These are phyloP conservation scores for Chrysopogon serrulatus DNA, from an alignment of 176 grass and related monocot species.

Conservation along the genomic window DNA sequence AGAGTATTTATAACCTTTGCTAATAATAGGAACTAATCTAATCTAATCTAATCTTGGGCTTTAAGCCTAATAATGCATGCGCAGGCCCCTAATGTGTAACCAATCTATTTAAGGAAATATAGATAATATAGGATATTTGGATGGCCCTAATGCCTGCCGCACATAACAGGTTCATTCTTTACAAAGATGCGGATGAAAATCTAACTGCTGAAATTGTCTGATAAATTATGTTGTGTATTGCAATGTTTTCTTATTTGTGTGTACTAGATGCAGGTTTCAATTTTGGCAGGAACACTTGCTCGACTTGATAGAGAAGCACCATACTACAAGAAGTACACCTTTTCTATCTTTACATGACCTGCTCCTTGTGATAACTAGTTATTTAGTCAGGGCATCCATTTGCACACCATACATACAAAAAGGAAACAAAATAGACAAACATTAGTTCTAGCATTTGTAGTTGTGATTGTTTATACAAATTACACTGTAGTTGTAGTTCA, in stretches of 20 bases:
- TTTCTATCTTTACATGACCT: conserved; percentile 11
- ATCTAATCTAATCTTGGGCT: too few relatives aligned
- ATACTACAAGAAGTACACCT: conserved; percentile 93
- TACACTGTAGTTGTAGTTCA: not conserved
- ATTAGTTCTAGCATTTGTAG: not conserved
- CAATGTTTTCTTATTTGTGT: conserved; percentile 15
- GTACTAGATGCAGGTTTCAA: conserved; percentile 74
- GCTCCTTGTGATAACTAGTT: conserved; percentile 1
- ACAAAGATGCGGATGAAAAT: not conserved
- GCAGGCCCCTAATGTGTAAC: too few relatives aligned
- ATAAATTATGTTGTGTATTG: not conserved
- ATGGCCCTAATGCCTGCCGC: too few relatives aligned
- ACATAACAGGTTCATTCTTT: not conserved
- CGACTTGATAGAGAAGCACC: conserved; percentile 99
- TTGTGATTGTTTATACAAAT: not conserved
- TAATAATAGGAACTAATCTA: too few relatives aligned
- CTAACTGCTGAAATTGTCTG: not conserved
- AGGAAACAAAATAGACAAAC: not conserved
- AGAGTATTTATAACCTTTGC: too few relatives aligned
- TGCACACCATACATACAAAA: not conserved
- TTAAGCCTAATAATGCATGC: too few relatives aligned
- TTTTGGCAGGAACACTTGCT: conserved; percentile 99
- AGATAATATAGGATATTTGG: too few relatives aligned
- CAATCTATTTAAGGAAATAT: too few relatives aligned
- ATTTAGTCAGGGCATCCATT: not conserved